A percentile compares a stretch with the other conserved stretches of the same genome.
Evolutionary conservation across 139 green algal species (phyloP).

Genomic region (Chara braunii): DNA sequence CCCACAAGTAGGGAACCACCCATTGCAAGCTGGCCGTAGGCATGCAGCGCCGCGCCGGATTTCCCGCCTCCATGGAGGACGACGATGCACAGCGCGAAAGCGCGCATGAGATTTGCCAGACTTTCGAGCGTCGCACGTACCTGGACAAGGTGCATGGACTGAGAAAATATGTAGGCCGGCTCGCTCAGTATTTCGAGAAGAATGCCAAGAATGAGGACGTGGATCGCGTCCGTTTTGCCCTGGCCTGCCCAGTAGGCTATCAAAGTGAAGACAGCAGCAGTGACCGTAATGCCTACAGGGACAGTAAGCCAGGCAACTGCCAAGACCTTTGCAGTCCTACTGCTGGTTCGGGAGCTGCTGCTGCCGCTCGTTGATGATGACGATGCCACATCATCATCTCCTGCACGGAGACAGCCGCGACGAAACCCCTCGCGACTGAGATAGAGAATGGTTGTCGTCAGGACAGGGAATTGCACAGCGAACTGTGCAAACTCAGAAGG

Average conservation of each 20-base stretch:
- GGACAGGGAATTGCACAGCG: conserved; percentile 78
- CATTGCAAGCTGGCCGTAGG: no score
- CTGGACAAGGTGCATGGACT: conserved; percentile 37
- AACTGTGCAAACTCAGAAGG: conserved; percentile 8
- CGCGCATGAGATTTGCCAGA: no score
- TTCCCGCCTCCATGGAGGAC: no score
- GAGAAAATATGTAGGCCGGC: conserved; percentile 37
- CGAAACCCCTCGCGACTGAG: conserved; percentile 78
- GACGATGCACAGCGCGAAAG: no score
- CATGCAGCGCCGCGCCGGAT: no score
- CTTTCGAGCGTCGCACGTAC: conserved; percentile 32
- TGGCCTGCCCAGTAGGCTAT: background rate
- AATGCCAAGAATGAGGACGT: background rate
- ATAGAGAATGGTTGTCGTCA: conserved; percentile 80
- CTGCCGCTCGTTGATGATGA: no score
- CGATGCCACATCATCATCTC: no score
- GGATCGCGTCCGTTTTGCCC: background rate
- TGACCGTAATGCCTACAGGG: conserved; percentile 6
- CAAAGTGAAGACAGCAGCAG: background rate
- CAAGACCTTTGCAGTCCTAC: background rate
- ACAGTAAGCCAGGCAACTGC: conserved; percentile 17
- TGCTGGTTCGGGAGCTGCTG: background rate
- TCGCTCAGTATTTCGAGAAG: conserved; percentile 32
- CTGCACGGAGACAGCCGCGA: conserved; percentile 63
- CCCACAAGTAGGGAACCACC: no score